A percentile compares a stretch with the other conserved stretches of the same genome.
Conservation (phyloP, 257 asterid genomes). For the Fraxinus quadrangulata region DNA sequence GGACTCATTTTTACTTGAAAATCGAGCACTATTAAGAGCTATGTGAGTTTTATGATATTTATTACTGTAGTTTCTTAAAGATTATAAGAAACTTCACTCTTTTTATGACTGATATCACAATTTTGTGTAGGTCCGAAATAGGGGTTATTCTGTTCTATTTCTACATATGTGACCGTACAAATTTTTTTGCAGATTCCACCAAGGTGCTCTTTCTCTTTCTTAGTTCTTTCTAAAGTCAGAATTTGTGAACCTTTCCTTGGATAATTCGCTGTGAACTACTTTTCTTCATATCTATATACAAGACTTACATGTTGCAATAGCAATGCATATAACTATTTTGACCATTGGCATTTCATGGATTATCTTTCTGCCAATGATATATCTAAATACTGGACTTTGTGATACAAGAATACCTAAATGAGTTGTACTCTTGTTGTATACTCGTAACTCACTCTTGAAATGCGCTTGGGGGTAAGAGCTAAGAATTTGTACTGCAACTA, state of each 20-base stretch:
- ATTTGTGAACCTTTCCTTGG: background rate
- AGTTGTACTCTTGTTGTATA: background rate
- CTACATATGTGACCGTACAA: conserved; percentile 89
- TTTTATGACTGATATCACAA: conserved; percentile 27
- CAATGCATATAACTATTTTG: background rate
- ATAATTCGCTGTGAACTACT: background rate
- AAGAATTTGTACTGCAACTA: background rate
- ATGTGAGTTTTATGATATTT: conserved; percentile 34
- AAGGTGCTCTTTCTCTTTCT: conserved; percentile 59
- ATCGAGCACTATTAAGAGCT: conserved; percentile 49
- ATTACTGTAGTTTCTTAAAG: conserved; percentile 1
- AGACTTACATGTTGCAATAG: background rate
- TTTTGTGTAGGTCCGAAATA: conserved; percentile 79
- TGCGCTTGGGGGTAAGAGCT: background rate
- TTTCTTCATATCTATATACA: too few relatives aligned
- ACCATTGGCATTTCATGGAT: background rate
- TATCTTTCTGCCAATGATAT: background rate
- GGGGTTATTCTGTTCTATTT: conserved; percentile 81
- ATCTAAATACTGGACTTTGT: background rate
- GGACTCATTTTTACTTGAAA: conserved; percentile 51
- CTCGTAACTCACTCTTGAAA: background rate
- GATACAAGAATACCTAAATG: background rate
- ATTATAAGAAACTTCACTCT: conserved; percentile 8
- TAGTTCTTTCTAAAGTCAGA: conserved; percentile 17
- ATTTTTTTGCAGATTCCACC: conserved; percentile 74